Percentiles rank a stretch among this genome's conserved stretches.
phyloP scores from a whole-genome alignment of 805 yeast genomes.

The Ogataea sp. region DNA sequence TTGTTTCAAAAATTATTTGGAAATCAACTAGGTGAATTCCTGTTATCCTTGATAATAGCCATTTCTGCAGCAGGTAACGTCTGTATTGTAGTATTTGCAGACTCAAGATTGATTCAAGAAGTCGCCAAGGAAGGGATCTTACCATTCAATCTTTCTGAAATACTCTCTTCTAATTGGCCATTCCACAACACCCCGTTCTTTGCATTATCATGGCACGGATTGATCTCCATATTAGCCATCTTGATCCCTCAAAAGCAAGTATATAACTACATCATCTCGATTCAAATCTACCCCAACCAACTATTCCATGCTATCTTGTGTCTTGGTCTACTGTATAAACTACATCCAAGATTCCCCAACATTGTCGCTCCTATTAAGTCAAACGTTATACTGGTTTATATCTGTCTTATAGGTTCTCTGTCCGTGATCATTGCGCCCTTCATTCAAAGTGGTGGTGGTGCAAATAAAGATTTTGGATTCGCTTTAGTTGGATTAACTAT shows the following conservation, averaged over 20 bases:
- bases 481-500: slow-evolving; percentile 15
- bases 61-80: slow-evolving; percentile 42
- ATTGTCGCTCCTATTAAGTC: slow-evolving; percentile 18
- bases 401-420: slow-evolving; percentile 35
- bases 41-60: slow-evolving; percentile 36
- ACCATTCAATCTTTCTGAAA: slow-evolving; percentile 27
- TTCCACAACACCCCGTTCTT: slow-evolving; percentile 35
- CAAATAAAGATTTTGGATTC: slow-evolving; percentile 8
- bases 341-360: slow-evolving; percentile 14
- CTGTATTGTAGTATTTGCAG: slow-evolving; percentile 38
- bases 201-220: slow-evolving; percentile 23
- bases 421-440: slow-evolving; percentile 44
- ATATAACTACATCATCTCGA: slow-evolving; percentile 33
- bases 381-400: slow-evolving; percentile 21
- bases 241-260: slow-evolving; percentile 12
- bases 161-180: slow-evolving; percentile 40
- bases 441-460: slow-evolving; percentile 23
- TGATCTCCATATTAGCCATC: slow-evolving; percentile 13
- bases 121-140: slow-evolving; percentile 40
- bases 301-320: slow-evolving; percentile 25
- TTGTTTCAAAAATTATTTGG: slow-evolving; percentile 39
- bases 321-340: slow-evolving; percentile 13
- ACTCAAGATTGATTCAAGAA: slow-evolving; percentile 39
- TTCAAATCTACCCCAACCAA: slow-evolving; percentile 40
- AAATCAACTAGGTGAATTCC: slow-evolving; percentile 27